Conservation (phyloP, 305 asterid genomes). For the Fraxinus sp. region DNA sequence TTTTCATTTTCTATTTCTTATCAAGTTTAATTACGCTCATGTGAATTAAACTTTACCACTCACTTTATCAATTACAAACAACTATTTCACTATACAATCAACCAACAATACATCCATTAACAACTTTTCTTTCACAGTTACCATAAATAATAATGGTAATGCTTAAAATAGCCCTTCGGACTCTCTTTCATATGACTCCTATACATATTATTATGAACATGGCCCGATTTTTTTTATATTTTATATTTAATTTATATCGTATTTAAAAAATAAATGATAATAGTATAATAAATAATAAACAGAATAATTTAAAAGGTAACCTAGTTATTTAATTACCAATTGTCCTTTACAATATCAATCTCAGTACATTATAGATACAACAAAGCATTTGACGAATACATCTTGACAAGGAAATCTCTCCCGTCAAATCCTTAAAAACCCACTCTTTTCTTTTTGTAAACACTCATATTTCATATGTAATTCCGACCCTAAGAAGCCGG, state of each 20-base stretch:
- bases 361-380: background rate
- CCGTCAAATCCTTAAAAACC: background rate
- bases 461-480: conserved; percentile 58
- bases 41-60: too few relatives aligned
- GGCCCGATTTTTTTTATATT: background rate
- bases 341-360: too few relatives aligned
- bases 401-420: background rate
- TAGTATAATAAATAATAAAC: background rate
- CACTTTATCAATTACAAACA: too few relatives aligned
- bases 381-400: background rate
- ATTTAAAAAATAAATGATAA: too few relatives aligned
- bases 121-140: too few relatives aligned
- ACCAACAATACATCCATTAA: too few relatives aligned
- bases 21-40: too few relatives aligned
- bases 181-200: background rate
- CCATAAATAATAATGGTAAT: background rate
- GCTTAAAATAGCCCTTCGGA: too few relatives aligned
- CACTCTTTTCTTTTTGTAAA: background rate
- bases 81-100: too few relatives aligned
- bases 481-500: conserved; percentile 74
- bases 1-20: too few relatives aligned
- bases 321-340: background rate
- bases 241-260: background rate
- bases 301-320: background rate
- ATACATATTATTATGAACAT: background rate